Conservation (phyloP, 371 early-diverging fungal genomes). For the Blyttiomyces sp. region DNA sequence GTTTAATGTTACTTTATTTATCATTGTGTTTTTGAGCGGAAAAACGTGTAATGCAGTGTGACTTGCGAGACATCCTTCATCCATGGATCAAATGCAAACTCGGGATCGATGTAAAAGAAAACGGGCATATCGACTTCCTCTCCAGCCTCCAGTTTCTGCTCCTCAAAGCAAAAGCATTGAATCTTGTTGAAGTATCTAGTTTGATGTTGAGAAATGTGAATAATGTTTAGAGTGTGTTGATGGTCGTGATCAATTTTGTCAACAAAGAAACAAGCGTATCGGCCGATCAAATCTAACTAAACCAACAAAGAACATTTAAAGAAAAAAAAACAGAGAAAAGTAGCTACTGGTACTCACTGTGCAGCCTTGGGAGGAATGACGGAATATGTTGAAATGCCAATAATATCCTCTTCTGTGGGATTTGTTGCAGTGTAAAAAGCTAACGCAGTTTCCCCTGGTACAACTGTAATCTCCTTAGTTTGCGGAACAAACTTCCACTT, state of each 20-base stretch:
- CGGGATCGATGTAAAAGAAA: constrained; percentile 98
- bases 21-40: constrained; percentile 32
- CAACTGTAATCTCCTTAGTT: constrained; percentile 75
- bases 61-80: constrained; percentile 94
- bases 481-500: constrained; percentile 91
- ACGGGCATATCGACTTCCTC: constrained; percentile 99
- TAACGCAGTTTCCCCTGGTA: constrained; percentile 95
- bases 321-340: constrained; percentile 1
- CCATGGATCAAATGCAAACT: constrained; percentile 89
- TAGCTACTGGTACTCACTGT: constrained; percentile 27
- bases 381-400: constrained; percentile 97
- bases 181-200: constrained; percentile 91
- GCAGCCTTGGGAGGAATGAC: constrained; percentile 92
- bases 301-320: background rate
- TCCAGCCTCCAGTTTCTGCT: constrained; percentile 84
- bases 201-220: constrained; percentile 14
- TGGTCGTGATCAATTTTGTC: background rate
- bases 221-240: constrained; percentile 4
- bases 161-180: constrained; percentile 99
- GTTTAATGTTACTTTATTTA: too few species aligned
- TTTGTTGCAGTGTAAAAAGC: constrained; percentile 96
- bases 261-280: background rate
- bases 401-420: constrained; percentile 81
- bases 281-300: background rate
- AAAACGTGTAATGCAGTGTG: constrained; percentile 86